Evolutionary conservation across 2,329 filamentous ascomycete species (phyloP), one percentile per base, ranked within the genome.

Genomic region (Phaeophleospora eucalypticola): DNA sequence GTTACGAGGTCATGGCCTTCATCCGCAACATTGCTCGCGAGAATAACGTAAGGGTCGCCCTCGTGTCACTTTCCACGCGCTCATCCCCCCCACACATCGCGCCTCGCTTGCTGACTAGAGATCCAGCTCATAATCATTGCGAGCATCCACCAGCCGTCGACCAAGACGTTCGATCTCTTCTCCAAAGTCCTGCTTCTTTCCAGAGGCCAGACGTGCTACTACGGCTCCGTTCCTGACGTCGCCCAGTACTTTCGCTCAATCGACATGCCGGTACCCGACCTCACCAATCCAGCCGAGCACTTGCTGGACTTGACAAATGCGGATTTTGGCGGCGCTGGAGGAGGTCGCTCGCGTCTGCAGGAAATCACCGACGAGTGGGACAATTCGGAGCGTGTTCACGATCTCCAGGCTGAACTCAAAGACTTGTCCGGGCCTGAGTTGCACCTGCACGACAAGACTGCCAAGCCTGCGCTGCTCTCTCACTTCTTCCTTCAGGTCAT

Each of bases 71-170:
- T n/a, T n/a, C n/a, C n/a, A n/a, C n/a, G n/a, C n/a, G n/a, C n/a
- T n/a, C n/a, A n/a, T n/a, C n/a, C n/a, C n/a, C n/a, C n/a, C n/a
- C n/a, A n/a, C n/a, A n/a, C n/a, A n/a, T n/a, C n/a, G n/a, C n/a
- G n/a, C n/a, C n/a, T n/a, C n/a, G n/a, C n/a, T n/a, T n/a, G n/a
- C n/a, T n/a, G n/a, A n/a, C n/a, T n/a, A n/a, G n/a, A n/a, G 32
- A 12, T 29, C 6, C 51, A 84, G 80, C 73, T 90, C 45, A 79
- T 90, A 46, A 79, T 90, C 15, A 80, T 93, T 46, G 84, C 84
- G 4, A 87, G 83, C 41, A 91, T 93, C 46, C 88, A 93, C 58
- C 87, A 93, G 59, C 88, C 87, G 0, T 90, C 86, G 0, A 86
- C 86, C 0, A 76, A 81, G 0, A 89, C 84, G 0, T 91, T 88